These are phyloP conservation scores for Dendrostoma leiphaemia DNA, from an alignment of 2,329 filamentous ascomycete genomes.

Conservation along the genomic window DNA sequence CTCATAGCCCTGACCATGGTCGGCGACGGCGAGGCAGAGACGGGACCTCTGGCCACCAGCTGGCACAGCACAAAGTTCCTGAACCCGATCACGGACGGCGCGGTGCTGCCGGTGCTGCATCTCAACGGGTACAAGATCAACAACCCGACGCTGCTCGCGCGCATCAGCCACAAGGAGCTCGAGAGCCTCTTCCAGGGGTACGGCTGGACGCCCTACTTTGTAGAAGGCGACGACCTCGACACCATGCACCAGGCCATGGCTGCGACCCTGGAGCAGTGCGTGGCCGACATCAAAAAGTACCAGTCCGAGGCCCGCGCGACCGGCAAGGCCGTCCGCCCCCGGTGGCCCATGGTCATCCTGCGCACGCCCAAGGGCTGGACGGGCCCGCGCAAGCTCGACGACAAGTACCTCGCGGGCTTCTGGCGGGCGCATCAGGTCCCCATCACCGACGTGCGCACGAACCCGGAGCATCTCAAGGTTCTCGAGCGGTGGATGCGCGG, in stretches of 20 bases:
- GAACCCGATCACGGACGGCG: conserved; percentile 75
- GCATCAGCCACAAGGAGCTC: conserved; percentile 72
- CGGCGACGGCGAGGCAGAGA: conserved; percentile 79
- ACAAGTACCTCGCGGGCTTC: conserved; percentile 71
- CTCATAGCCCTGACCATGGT: conserved; percentile 77
- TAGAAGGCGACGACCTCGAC: conserved; percentile 71
- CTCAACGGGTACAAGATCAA: conserved; percentile 86
- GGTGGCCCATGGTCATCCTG: conserved; percentile 78
- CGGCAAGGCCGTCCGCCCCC: conserved; percentile 66
- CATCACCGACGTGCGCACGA: conserved; percentile 66
- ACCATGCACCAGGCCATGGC: conserved; percentile 84
- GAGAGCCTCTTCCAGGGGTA: conserved; percentile 69
- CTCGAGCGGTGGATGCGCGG: conserved; percentile 76
- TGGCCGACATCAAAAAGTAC: conserved; percentile 64
- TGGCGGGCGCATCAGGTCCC: conserved; percentile 79
- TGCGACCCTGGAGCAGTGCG: conserved; percentile 69
- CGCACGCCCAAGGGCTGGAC: conserved; percentile 81
- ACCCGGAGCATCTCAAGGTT: conserved; percentile 62
- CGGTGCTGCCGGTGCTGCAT: conserved; percentile 74
- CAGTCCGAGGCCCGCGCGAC: conserved; percentile 72
- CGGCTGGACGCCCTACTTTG: conserved; percentile 78
- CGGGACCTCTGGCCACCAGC: conserved; percentile 72
- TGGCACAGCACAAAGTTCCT: conserved; percentile 85
- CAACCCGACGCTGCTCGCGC: conserved; percentile 71
- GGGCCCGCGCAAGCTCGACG: conserved; percentile 68